Conservation (phyloP, 352 stramenopile genomes). For the Phytophthora aleatoria region DNA sequence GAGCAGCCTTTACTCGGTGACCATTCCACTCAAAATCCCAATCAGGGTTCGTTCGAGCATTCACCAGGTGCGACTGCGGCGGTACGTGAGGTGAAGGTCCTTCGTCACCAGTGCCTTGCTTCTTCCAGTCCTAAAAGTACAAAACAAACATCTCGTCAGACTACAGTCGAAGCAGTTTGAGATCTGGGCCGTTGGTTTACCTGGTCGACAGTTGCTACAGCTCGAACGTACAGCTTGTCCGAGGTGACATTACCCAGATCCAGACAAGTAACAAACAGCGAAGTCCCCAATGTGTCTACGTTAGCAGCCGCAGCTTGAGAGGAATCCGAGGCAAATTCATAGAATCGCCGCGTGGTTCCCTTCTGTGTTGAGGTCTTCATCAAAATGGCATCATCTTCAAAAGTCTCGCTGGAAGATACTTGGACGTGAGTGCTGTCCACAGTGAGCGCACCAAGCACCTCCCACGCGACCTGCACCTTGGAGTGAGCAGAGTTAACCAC, state of each 20-base stretch:
- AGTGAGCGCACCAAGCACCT: constrained; percentile 76
- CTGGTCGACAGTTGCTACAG: constrained; percentile 77
- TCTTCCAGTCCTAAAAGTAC: constrained; percentile 59
- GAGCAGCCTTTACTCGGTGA: constrained; percentile 54
- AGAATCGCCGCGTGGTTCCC: constrained; percentile 66
- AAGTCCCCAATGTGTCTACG: constrained; percentile 63
- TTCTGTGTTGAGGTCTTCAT: constrained; percentile 47
- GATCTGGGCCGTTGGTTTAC: constrained; percentile 16
- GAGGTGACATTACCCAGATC: constrained; percentile 50
- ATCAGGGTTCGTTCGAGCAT: constrained; percentile 70
- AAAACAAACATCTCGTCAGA: constrained; percentile 3
- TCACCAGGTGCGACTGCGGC: constrained; percentile 85
- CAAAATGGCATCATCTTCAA: constrained; percentile 51
- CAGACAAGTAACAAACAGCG: constrained; percentile 69
- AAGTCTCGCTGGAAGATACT: constrained; percentile 56
- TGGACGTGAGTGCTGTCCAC: constrained; percentile 79
- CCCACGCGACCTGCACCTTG: constrained; percentile 77
- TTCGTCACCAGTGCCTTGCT: constrained; percentile 52
- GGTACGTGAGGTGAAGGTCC: constrained; percentile 61
- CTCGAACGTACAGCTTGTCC: constrained; percentile 63
- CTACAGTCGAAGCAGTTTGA: background rate
- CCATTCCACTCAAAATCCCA: constrained; percentile 77
- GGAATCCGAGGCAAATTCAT: constrained; percentile 51
- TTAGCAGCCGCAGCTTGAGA: constrained; percentile 38
- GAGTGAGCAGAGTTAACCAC: constrained; percentile 19